These are phyloP conservation scores for Suhomyces faveliae DNA, from an alignment of 805 yeast genomes.

Conservation along the genomic window DNA sequence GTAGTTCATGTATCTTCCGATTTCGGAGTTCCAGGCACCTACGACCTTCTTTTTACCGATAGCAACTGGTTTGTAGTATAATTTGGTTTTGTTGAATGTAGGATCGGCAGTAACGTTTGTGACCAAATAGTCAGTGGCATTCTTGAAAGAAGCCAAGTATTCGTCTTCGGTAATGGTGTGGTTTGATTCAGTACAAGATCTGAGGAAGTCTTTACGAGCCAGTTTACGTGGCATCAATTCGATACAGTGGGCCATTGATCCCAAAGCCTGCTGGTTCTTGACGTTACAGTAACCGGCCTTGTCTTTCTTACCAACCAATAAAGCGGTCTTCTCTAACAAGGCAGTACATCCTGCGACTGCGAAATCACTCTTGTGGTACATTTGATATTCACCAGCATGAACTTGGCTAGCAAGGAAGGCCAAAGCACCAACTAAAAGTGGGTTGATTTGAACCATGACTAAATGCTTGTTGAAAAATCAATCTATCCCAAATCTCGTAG, in stretches of 20 bases:
- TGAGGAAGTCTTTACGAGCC: constrained; percentile 19
- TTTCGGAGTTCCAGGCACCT: constrained; percentile 26
- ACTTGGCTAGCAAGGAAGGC: not conserved
- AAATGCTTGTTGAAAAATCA: too few species aligned
- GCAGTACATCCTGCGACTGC: constrained; percentile 27
- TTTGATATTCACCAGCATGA: not conserved
- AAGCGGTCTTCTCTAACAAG: constrained; percentile 24
- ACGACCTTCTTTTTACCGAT: constrained; percentile 22
- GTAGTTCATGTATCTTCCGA: constrained; percentile 29
- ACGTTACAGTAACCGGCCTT: constrained; percentile 31
- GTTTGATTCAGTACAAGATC: constrained; percentile 15
- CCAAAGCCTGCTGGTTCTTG: constrained; percentile 38
- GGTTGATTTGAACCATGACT: not conserved
- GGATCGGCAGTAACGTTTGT: constrained; percentile 27
- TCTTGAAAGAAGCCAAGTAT: constrained; percentile 35
- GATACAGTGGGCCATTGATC: constrained; percentile 37
- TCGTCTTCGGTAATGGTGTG: constrained; percentile 26
- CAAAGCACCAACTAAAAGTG: not conserved
- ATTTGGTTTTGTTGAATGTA: constrained; percentile 26
- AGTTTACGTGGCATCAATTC: constrained; percentile 19
- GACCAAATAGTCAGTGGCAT: constrained; percentile 41
- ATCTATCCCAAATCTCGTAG: not conserved
- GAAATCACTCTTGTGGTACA: constrained; percentile 24
- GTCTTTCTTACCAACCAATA: constrained; percentile 24
- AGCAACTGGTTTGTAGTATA: constrained; percentile 37